These are phyloP conservation scores for Cryptosporidium parvum DNA, from an alignment of 169 alveolate species.

Conservation along the genomic window DNA sequence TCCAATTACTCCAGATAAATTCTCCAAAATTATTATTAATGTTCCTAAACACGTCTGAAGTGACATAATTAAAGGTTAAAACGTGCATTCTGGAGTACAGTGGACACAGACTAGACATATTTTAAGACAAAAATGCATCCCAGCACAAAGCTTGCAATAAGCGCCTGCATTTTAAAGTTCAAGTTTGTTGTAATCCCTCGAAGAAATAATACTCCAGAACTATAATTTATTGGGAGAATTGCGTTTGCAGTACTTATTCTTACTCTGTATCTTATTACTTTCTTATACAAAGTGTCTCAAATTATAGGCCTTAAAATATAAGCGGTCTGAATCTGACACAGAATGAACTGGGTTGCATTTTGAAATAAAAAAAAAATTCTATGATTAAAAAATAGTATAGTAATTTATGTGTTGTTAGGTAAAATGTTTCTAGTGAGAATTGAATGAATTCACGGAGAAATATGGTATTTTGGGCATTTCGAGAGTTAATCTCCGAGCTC, in stretches of 20 bases:
- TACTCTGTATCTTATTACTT: neutral
- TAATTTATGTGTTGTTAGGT: neutral
- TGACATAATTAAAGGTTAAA: conserved; percentile 25
- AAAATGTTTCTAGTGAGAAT: neutral
- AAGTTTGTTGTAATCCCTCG: conserved; percentile 7
- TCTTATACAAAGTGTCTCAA: neutral
- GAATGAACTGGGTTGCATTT: neutral
- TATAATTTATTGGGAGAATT: neutral
- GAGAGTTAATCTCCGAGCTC: neutral
- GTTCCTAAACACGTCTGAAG: neutral
- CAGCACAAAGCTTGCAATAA: conserved; percentile 3
- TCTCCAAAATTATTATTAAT: conserved; percentile 4
- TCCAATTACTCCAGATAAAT: conserved; percentile 8
- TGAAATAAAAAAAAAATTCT: neutral
- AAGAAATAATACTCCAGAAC: conserved; percentile 3
- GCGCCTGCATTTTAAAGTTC: conserved; percentile 19
- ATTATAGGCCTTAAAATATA: neutral
- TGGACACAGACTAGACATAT: conserved; percentile 65
- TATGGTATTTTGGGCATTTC: neutral
- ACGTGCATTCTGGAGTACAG: conserved; percentile 73
- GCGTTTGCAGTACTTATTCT: neutral
- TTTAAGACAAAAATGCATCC: conserved; percentile 62
- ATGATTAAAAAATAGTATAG: neutral
- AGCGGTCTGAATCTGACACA: conserved; percentile 9
- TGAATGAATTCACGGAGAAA: neutral